Base-by-base conservation (phyloP, 2,329 filamentous ascomycete species). In the Alternaria sp. region DNA sequence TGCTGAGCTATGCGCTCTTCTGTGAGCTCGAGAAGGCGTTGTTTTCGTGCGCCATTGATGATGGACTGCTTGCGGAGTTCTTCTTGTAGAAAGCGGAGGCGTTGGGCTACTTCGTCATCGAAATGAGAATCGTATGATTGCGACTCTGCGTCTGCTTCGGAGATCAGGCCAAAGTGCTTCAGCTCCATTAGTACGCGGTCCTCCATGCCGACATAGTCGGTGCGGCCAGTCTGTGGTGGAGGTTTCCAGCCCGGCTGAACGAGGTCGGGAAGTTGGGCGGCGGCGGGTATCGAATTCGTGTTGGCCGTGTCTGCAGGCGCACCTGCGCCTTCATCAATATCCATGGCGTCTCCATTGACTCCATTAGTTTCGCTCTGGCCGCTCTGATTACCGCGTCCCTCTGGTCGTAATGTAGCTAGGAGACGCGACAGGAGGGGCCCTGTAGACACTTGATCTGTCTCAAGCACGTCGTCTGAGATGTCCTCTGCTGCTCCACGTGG, bases 1-100 rank as follows among this genome's bases (percentile, higher is more conserved):
- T 99, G 95, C 80, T 95, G 90, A 0, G 95, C 95, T 88, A 99
- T 94, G 66, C 93, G 89, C 76, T 97, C 94, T 70, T 93, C 91
- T 7, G 95, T 92, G 28, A 97, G 85, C 38, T 97, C 94, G 1
- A 92, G 88, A 11, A 99, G 84, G 3, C 94, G 88, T 7, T 92
- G 86, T 80, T 98, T 98, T 64, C 93, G 91, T 5, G 94, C 93
- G 39, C 94, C 94, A 77, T 99, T 99, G 78, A 91, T 83, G 57
- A 96, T 88, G 77, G 91, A 91, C 75, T 95, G 90, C 60, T 93
- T 89, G 67, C 92, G 91, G 3, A 99, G 86, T 52, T 92, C 89
- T 53, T 87, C 84, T 75, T 99, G 95, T 2, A 99, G 84, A 24
- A 93, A 88, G 11, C 95, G 93, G 22, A 99, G 83, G 20, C 95